Percentiles rank a stretch among this genome's conserved stretches.
Evolutionary conservation across 2,329 filamentous ascomycete species (phyloP).

Genomic region (Cryphonectria nitschkei): DNA sequence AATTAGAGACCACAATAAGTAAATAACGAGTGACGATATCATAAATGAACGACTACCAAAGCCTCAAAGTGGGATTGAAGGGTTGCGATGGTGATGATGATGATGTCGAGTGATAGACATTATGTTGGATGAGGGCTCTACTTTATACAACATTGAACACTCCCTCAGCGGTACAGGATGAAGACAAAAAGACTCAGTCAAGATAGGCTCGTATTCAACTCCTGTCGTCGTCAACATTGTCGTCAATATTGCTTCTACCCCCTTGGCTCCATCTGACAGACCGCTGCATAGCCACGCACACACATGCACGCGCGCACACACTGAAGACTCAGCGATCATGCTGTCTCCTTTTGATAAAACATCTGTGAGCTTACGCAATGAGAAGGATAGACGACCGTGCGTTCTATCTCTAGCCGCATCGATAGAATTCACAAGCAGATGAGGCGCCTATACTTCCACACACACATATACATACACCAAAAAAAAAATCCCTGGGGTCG

Average conservation of each 20-base stretch:
- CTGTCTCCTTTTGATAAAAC: not conserved
- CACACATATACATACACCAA: too few relatives aligned
- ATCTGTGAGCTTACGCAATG: not conserved
- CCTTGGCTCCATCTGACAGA: not conserved
- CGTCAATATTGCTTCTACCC: not conserved
- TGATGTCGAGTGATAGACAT: not conserved
- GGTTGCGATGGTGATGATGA: not conserved
- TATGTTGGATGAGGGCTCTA: not conserved
- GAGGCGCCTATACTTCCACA: not conserved
- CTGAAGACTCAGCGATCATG: not conserved
- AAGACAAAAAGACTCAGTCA: not conserved
- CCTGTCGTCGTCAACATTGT: constrained; percentile 3
- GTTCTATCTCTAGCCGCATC: not conserved
- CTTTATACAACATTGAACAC: not conserved
- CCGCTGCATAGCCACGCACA: not conserved
- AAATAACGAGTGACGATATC: not conserved
- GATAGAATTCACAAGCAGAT: not conserved
- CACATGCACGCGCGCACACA: not conserved
- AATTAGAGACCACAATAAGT: not conserved
- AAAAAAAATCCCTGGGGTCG: not conserved
- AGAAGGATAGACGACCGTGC: not conserved
- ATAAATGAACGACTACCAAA: not conserved
- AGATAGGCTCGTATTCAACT: not conserved
- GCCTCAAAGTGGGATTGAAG: not conserved
- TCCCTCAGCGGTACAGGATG: not conserved